Base-by-base conservation (phyloP, 192 early-diverging fungal species). In the Gamsiella multidivaricata region DNA sequence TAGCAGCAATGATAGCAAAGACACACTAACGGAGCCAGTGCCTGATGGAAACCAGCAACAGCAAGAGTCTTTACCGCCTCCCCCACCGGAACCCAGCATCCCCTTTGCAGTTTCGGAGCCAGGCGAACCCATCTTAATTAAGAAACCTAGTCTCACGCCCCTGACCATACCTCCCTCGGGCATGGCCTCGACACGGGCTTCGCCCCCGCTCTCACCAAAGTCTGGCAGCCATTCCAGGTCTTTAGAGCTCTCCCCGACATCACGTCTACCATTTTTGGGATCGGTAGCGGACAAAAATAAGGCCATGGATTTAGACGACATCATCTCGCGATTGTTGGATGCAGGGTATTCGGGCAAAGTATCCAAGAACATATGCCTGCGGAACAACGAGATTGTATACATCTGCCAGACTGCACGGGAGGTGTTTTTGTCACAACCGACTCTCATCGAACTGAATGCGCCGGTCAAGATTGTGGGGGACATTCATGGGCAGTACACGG, bases 401-500 rank as follows among this genome's bases (percentile, higher is more conserved):
- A 90, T 98, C 51, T 98, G 95, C 80, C 91, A 92, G 20, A 80
- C 87, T 0, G 95, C 91, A n/a, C 88, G 94, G 34, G 95, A 98
- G 62, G 88, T 96, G 51, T 91, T 97, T 67, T 69, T 98, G 78
- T 90, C 91, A 34, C 96, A 98, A 82, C 94, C 94, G 18, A 83
- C 91, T 3, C 79, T 94, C 51, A 84, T 94, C 54, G 90, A 94
- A 64, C 81, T 94, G 61, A 88, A 91, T 36, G 89, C 91, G 41
- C 90, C 90, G 6, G 88, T 94, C 55, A 92, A 92, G 66, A 92
- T 94, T 61, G 87, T 89, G 20, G 96, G 96, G 39, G 97, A 98
- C 81, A 92, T 97, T 47, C 97, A 98, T 70, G 97, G 97, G 42
- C 97, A 98, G 82, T 98, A 93, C 80, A 85, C 91, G 4, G 97